A percentile compares a stretch with the other conserved stretches of the same genome.
Evolutionary conservation across 768 basidiomycete genomes (phyloP).

Genomic region (Collybia sp.): DNA sequence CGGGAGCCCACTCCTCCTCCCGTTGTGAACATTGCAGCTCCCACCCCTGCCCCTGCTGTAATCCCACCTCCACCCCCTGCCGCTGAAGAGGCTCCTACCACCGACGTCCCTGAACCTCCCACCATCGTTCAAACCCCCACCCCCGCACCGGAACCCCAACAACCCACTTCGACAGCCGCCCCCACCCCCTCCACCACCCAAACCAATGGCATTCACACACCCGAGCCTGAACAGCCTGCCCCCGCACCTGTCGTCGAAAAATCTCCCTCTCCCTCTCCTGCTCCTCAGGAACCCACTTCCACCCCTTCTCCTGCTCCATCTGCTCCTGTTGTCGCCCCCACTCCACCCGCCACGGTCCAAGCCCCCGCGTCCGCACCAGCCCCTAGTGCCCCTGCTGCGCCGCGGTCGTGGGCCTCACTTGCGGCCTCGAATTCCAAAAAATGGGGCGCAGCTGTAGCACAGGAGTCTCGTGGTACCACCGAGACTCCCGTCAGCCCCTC

Average conservation of each 20-base stretch:
- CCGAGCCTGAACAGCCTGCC: conserved; percentile 30
- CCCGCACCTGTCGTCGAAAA: conserved; percentile 13
- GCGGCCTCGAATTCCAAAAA: conserved; percentile 79
- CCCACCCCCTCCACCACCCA: conserved; percentile 20
- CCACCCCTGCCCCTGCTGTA: conserved; percentile 22
- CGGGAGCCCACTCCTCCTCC: conserved; percentile 37
- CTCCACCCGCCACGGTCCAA: conserved; percentile 23
- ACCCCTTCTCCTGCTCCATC: conserved; percentile 24
- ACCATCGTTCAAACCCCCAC: conserved; percentile 23
- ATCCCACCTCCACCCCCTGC: conserved; percentile 21
- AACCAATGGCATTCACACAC: conserved; percentile 30
- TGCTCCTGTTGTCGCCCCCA: conserved; percentile 17
- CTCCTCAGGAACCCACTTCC: conserved; percentile 24
- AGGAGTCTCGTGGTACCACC: conserved; percentile 71
- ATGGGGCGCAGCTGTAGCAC: conserved; percentile 82
- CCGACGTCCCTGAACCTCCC: conserved; percentile 32
- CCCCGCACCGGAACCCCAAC: conserved; percentile 25
- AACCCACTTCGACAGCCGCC: conserved; percentile 1
- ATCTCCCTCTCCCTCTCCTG: conserved; percentile 23
- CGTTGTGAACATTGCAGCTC: conserved; percentile 21
- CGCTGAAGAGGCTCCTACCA: conserved; percentile 36
- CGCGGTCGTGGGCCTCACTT: conserved; percentile 89
- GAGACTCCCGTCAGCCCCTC: conserved; percentile 39
- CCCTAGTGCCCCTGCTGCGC: conserved; percentile 35
- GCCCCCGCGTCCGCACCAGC: conserved; percentile 21